Evolutionary conservation across 2,329 filamentous ascomycete genomes (phyloP).

Genomic region (Tolypocladium cylindrosporum): DNA sequence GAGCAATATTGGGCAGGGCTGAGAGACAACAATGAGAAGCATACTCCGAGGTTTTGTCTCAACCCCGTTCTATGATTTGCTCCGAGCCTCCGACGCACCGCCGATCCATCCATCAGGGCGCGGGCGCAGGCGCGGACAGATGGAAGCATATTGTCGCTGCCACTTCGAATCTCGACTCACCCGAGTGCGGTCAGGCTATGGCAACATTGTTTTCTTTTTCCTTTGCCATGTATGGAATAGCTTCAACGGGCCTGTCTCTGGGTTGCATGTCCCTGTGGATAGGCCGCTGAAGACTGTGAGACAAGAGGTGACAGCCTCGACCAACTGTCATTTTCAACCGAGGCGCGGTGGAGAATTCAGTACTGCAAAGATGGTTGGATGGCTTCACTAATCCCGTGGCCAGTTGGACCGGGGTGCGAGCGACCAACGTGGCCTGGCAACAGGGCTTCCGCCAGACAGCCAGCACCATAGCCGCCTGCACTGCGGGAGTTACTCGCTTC

Average conservation of each 20-base stretch:
- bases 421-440: background rate
- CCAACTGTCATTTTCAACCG: background rate
- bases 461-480: background rate
- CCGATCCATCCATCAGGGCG: background rate
- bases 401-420: background rate
- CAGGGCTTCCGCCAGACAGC: background rate
- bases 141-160: background rate
- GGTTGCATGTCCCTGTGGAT: background rate
- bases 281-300: background rate
- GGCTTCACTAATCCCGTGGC: background rate
- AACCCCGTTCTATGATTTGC: background rate
- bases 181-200: background rate
- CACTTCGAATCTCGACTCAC: background rate
- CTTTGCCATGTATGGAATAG: background rate
- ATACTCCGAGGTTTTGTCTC: background rate
- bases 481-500: background rate
- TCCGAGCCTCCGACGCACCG: background rate
- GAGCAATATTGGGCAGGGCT: background rate
- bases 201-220: background rate
- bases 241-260: background rate
- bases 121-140: background rate
- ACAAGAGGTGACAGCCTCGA: background rate
- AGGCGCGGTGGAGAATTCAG: background rate
- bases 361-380: background rate
- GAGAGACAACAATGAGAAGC: background rate